Evolutionary conservation across 345 rosid genomes (phyloP).

Genomic region (Reutealis trisperma): DNA sequence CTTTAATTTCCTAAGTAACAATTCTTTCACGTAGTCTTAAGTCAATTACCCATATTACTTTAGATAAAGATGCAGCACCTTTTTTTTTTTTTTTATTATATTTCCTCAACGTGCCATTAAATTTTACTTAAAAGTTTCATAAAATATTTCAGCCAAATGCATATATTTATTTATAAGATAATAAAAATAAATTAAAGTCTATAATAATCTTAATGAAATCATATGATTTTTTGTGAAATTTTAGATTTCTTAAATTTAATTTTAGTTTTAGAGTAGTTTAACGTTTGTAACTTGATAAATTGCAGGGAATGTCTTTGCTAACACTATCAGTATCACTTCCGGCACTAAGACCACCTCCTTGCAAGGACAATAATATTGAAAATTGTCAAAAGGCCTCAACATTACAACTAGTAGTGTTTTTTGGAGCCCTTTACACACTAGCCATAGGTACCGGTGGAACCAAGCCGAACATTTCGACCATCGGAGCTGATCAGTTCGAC

Average conservation of each 20-base stretch:
- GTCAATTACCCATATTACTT: neutral
- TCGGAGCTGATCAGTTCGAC: slow-evolving; percentile 93
- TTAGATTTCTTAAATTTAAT: neutral
- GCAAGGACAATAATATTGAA: slow-evolving; percentile 33
- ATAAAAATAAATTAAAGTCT: too few relatives aligned
- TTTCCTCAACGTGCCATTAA: too few relatives aligned
- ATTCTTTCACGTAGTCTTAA: neutral
- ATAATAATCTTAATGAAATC: too few relatives aligned
- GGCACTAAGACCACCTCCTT: slow-evolving; percentile 63
- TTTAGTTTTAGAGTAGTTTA: neutral
- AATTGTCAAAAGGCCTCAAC: slow-evolving; percentile 61
- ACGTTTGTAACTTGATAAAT: neutral
- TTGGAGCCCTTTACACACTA: slow-evolving; percentile 71
- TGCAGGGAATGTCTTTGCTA: slow-evolving; percentile 75
- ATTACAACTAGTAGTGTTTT: slow-evolving; percentile 60
- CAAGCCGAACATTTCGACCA: slow-evolving; percentile 89
- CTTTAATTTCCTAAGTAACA: neutral
- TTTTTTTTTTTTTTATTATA: too few relatives aligned
- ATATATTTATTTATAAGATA: too few relatives aligned
- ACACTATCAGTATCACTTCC: slow-evolving; percentile 71
- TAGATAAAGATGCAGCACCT: too few relatives aligned
- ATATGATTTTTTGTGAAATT: too few relatives aligned
- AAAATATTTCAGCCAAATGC: too few relatives aligned
- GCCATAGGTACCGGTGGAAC: slow-evolving; percentile 89
- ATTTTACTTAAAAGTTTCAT: too few relatives aligned